Conservation (phyloP, 208 protist genomes). For the Leishmania amazonensis region DNA sequence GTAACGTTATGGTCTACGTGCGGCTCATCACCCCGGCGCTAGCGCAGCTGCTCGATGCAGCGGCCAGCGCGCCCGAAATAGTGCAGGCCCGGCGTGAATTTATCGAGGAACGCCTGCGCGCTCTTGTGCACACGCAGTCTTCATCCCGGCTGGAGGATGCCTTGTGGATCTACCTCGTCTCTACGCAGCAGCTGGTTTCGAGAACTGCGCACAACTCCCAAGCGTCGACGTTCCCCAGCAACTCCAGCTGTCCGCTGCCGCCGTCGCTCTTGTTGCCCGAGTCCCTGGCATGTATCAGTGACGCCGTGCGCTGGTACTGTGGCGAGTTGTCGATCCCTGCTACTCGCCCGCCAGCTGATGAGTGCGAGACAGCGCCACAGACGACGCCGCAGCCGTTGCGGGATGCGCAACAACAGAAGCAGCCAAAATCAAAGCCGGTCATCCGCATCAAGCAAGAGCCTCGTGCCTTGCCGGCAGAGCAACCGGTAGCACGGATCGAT, state of each 20-base stretch:
- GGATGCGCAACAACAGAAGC: background rate
- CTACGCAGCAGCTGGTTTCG: slow-evolving; percentile 20
- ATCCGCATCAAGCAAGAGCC: background rate
- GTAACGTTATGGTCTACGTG: slow-evolving; percentile 21
- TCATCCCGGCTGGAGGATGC: slow-evolving; percentile 29
- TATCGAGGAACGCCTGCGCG: slow-evolving; percentile 21
- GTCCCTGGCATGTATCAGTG: slow-evolving; percentile 13
- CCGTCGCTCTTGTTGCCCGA: slow-evolving; percentile 19
- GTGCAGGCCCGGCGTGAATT: background rate
- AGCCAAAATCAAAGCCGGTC: background rate
- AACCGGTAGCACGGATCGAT: slow-evolving; percentile 16
- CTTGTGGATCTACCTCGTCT: slow-evolving; percentile 22
- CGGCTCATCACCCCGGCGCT: slow-evolving; percentile 28
- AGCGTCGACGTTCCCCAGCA: background rate
- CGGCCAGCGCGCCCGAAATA: background rate
- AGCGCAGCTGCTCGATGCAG: slow-evolving; percentile 22
- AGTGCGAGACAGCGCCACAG: background rate
- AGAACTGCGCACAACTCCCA: background rate
- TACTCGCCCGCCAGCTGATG: background rate
- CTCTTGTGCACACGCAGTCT: slow-evolving; percentile 27
- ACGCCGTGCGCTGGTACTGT: slow-evolving; percentile 31
- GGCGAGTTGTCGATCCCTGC: slow-evolving; percentile 1
- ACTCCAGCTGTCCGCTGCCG: background rate
- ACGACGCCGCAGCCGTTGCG: background rate
- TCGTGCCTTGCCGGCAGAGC: background rate